phyloP scores from a whole-genome alignment of 352 stramenopile genomes.

The Globisporangium irregulare region DNA sequence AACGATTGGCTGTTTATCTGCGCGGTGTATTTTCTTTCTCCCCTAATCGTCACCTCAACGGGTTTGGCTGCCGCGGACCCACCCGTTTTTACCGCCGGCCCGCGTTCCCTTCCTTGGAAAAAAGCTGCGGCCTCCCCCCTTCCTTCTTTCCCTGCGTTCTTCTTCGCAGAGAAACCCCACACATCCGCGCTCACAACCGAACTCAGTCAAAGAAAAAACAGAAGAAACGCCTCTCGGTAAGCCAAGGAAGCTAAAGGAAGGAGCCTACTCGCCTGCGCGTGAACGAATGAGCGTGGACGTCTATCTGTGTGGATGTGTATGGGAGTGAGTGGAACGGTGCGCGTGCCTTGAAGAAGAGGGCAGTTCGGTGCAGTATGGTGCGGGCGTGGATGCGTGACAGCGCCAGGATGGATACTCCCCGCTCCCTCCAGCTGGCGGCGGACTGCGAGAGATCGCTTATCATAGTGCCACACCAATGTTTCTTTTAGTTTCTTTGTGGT shows the following conservation, averaged over 20 bases:
- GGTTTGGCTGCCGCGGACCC: background rate
- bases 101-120: slow-evolving; percentile 4
- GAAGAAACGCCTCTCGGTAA: slow-evolving; percentile 9
- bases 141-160: slow-evolving; percentile 23
- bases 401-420: slow-evolving; percentile 1
- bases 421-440: background rate
- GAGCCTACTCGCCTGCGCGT: background rate
- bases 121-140: slow-evolving; percentile 14
- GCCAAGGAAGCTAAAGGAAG: background rate
- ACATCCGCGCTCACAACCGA: slow-evolving; percentile 13
- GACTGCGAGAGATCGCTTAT: background rate
- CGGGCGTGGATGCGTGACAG: background rate
- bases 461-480: background rate
- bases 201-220: slow-evolving; percentile 15
- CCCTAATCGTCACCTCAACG: background rate
- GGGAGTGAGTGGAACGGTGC: background rate
- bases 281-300: too few relatives aligned
- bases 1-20: background rate
- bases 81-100: slow-evolving; percentile 8
- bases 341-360: background rate
- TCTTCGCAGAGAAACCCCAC: slow-evolving; percentile 6
- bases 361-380: background rate
- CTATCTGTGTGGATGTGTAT: background rate
- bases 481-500: background rate
- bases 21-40: slow-evolving; percentile 8